Conservation (phyloP, 2,329 filamentous ascomycete genomes). For the Aspergillus aculeatus region DNA sequence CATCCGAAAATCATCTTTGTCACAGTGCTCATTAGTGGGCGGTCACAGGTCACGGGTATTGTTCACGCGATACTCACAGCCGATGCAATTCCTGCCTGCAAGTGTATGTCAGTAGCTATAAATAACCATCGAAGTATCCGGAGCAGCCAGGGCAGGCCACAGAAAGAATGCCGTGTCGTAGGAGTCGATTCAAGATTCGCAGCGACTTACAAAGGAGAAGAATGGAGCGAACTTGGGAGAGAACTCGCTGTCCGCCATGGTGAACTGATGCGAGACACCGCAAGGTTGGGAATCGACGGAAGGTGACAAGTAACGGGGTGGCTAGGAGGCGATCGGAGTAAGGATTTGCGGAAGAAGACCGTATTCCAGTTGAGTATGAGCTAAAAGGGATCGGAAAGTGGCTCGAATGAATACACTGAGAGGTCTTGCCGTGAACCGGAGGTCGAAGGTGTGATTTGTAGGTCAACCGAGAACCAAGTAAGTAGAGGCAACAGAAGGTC, state of each 20-base stretch:
- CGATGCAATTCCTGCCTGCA: slow-evolving; percentile 49
- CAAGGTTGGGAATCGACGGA: neutral
- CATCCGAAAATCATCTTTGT: slow-evolving; percentile 53
- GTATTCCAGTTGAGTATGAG: neutral
- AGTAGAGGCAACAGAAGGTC: neutral
- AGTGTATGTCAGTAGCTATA: slow-evolving; percentile 25
- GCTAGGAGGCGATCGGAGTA: neutral
- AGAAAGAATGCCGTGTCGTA: too few species aligned
- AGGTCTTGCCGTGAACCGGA: neutral
- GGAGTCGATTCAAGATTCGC: too few species aligned
- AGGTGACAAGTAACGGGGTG: neutral
- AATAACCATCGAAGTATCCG: neutral
- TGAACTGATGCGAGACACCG: slow-evolving; percentile 18
- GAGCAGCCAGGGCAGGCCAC: neutral
- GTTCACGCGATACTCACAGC: slow-evolving; percentile 41
- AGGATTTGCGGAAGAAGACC: neutral
- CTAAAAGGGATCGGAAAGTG: neutral
- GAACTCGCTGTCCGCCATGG: slow-evolving; percentile 50
- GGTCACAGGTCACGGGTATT: slow-evolving; percentile 2
- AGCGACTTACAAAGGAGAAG: slow-evolving; percentile 62
- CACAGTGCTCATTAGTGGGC: slow-evolving; percentile 24
- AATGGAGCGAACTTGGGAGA: slow-evolving; percentile 66
- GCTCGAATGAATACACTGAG: too few species aligned
- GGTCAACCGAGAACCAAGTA: neutral
- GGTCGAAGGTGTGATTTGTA: neutral